Conservation (phyloP, 2,329 filamentous ascomycete species). For the Aspergillus uvarum region DNA sequence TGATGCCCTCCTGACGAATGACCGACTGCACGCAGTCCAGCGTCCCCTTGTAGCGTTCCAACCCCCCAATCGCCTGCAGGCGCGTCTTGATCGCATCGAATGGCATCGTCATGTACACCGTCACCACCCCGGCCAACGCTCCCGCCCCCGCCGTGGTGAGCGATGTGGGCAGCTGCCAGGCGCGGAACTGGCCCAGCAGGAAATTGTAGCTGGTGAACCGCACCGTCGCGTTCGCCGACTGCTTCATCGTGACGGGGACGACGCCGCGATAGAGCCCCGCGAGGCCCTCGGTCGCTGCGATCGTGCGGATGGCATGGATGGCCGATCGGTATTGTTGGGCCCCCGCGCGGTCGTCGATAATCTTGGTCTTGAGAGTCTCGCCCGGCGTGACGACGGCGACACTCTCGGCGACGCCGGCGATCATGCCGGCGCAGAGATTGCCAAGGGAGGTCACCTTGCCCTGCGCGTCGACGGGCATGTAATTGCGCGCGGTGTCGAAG, state of each 20-base stretch:
- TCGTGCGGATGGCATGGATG: conserved; percentile 49
- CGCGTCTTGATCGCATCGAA: conserved; percentile 47
- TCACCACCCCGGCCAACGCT: conserved; percentile 55
- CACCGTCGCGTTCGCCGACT: conserved; percentile 45
- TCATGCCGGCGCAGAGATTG: conserved; percentile 61
- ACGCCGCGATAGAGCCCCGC: conserved; percentile 59
- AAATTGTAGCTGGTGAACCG: conserved; percentile 54
- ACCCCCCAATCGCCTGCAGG: conserved; percentile 52
- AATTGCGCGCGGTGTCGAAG: conserved; percentile 16
- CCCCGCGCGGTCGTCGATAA: conserved; percentile 56
- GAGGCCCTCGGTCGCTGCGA: conserved; percentile 53
- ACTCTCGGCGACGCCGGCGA: conserved; percentile 59
- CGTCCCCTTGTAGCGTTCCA: conserved; percentile 49
- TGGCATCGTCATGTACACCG: conserved; percentile 46
- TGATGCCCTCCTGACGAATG: conserved; percentile 53
- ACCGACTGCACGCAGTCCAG: conserved; percentile 14
- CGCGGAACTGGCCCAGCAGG: too few species aligned
- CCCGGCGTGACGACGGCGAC: conserved; percentile 63
- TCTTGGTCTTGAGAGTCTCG: conserved; percentile 65
- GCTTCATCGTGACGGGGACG: conserved; percentile 59
- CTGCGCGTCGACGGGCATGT: conserved; percentile 11
- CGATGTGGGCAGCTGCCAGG: conserved; percentile 56
- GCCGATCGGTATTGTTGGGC: conserved; percentile 51
- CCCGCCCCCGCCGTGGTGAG: conserved; percentile 58
- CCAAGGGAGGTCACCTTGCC: conserved; percentile 49